Conservation (phyloP, 1,284 basidiomycete species). For the Heterobasidion irregulare region DNA sequence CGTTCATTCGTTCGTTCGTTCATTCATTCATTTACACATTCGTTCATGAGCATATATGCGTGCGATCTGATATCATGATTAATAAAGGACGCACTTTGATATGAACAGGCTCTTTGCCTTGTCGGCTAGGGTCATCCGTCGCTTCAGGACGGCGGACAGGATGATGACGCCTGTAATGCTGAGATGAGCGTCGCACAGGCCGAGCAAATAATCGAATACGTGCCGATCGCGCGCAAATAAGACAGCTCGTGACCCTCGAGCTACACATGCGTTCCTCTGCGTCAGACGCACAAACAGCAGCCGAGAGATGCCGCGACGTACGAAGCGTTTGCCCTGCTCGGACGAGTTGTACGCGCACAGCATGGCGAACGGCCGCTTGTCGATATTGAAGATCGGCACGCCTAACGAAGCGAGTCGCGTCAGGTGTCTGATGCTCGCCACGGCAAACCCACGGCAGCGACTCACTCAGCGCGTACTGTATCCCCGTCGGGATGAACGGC, state of each 20-base stretch:
- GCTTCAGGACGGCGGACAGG: constrained; percentile 86
- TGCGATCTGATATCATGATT: background rate
- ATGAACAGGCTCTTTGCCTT: constrained; percentile 89
- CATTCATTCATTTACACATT: constrained; percentile 10
- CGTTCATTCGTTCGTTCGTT: background rate
- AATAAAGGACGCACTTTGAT: constrained; percentile 57
- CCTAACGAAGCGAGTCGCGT: constrained; percentile 29
- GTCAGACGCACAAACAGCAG: background rate
- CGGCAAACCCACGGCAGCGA: constrained; percentile 5
- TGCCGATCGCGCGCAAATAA: constrained; percentile 82
- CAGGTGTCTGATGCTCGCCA: background rate
- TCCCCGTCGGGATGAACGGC: constrained; percentile 69
- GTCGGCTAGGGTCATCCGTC: constrained; percentile 90
- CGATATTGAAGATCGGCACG: constrained; percentile 90
- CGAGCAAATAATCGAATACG: constrained; percentile 1
- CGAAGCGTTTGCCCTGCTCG: constrained; percentile 73
- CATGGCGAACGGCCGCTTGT: constrained; percentile 89
- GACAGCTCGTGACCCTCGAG: constrained; percentile 90
- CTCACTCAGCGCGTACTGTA: constrained; percentile 82
- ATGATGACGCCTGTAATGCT: constrained; percentile 74
- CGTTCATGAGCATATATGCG: background rate
- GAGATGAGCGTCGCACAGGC: constrained; percentile 1
- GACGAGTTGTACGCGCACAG: constrained; percentile 86
- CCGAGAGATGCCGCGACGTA: constrained; percentile 25
- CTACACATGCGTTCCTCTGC: constrained; percentile 22